Evolutionary conservation across 257 asterid genomes (phyloP), one percentile per base, ranked within the genome.

Genomic region (Galeopsis tetrahit): DNA sequence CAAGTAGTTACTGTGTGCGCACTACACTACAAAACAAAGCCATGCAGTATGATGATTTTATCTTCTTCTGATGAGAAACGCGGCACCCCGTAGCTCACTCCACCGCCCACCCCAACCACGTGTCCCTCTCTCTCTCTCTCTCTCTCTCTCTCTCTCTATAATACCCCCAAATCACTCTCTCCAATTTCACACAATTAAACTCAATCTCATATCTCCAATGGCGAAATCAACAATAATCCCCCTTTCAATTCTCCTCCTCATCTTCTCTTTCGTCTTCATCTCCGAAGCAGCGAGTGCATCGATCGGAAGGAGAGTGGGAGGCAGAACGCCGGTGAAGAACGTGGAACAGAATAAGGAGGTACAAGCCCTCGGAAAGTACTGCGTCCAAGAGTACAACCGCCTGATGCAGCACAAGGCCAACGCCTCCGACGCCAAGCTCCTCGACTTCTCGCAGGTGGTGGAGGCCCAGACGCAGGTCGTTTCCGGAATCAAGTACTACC

Each of bases 381-480:
- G 94, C 55, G 88, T 90, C 5, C 73, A 76, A 3, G 86, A 87
- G 75, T 79, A 82, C 84, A 85, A 87, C 69, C 75, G 69, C 28
- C 71, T 15, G 65, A 63, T 17, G 43, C 66, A 68, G 76, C 21
- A 17, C 2, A 53, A 67, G 36, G 67, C 21, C 15, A 71, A 73
- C 70, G 71, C 73, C 36, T 8, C 49, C 68, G 49, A 52, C 32
- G 15, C 33, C 5, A 76, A 69, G 64, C 72, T 77, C 0, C 75
- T 87, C n/a, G 52, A 15, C 2, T 89, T 89, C 74, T 46, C 84
- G 1, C 61, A 76, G 58, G 96, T 92, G 44, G 83, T 85, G 69
- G 86, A 72, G 66, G 97, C 93, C 0, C 84, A 89, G 84, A 78
- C 78, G 14, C 97, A 92, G 82, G 97, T 92, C 31, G 96, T 92